Conservation (phyloP, 2,329 filamentous ascomycete genomes). For the Fusarium sp. region DNA sequence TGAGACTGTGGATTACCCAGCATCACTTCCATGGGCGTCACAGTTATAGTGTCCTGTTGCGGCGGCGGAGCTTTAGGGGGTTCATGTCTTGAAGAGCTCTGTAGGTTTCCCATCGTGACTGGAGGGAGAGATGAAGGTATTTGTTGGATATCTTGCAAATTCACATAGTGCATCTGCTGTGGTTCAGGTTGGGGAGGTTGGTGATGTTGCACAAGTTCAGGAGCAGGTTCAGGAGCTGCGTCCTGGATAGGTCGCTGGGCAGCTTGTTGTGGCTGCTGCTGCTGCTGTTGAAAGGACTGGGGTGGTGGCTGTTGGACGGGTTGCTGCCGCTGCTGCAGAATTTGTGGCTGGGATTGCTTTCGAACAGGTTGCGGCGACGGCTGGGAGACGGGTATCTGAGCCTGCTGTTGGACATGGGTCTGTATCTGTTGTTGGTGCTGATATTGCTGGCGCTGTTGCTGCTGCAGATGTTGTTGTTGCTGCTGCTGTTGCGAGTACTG, state of each 20-base stretch:
- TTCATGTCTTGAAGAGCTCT: slow-evolving; percentile 30
- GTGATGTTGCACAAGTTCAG: slow-evolving; percentile 30
- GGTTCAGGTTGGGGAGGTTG: slow-evolving; percentile 36
- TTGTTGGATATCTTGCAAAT: slow-evolving; percentile 51
- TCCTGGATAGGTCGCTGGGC: slow-evolving; percentile 31
- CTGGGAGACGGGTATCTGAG: slow-evolving; percentile 8
- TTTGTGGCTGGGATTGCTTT: slow-evolving; percentile 19
- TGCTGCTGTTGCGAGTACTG: slow-evolving; percentile 32
- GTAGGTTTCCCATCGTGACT: slow-evolving; percentile 36
- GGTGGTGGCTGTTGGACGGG: slow-evolving; percentile 30
- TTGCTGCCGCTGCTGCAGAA: slow-evolving; percentile 10
- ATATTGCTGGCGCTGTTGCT: slow-evolving; percentile 24
- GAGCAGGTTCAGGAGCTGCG: slow-evolving; percentile 17
- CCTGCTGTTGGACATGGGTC: slow-evolving; percentile 25
- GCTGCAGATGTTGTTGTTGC: slow-evolving; percentile 14
- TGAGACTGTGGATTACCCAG: slow-evolving; percentile 30
- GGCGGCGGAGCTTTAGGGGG: slow-evolving; percentile 23
- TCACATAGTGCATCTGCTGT: slow-evolving; percentile 49
- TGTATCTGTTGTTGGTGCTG: slow-evolving; percentile 31
- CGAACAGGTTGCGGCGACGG: slow-evolving; percentile 26
- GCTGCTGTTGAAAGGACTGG: slow-evolving; percentile 20
- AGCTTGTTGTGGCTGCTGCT: slow-evolving; percentile 27
- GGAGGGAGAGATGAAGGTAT: slow-evolving; percentile 42
- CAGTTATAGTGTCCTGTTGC: slow-evolving; percentile 27
- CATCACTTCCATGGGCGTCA: slow-evolving; percentile 43